Evolutionary conservation across 805 yeast species (phyloP).

Genomic region (Lachancea waltii): DNA sequence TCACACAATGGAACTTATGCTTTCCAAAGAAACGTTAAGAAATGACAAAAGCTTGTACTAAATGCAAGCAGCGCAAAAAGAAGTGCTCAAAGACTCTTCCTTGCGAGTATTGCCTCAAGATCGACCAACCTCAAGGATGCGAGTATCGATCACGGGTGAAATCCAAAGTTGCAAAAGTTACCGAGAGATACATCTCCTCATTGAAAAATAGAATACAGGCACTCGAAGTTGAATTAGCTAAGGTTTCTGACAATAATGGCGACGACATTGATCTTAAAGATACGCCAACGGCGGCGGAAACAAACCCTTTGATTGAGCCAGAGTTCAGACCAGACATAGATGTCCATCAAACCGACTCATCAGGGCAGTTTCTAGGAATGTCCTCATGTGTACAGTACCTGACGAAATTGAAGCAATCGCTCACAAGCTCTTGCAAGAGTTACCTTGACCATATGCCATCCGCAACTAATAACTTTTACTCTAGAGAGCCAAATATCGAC

Average conservation of each 20-base stretch:
- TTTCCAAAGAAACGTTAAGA: constrained; percentile 2
- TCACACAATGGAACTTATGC: no score
- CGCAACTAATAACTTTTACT: not conserved
- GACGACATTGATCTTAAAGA: not conserved
- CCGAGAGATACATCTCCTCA: constrained; percentile 13
- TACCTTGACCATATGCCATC: not conserved
- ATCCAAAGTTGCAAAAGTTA: constrained; percentile 13
- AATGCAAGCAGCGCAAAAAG: constrained; percentile 17
- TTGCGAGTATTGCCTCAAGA: constrained; percentile 16
- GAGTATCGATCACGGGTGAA: constrained; percentile 11
- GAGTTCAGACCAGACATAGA: not conserved
- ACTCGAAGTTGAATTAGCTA: constrained; percentile 11
- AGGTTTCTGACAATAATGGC: not conserved
- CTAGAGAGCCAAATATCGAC: not conserved
- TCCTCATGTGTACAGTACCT: constrained; percentile 17
- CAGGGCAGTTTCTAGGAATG: constrained; percentile 10
- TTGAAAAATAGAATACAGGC: constrained; percentile 13
- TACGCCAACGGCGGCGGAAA: not conserved
- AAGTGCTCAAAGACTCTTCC: constrained; percentile 17
- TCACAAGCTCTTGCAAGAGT: constrained; percentile 9
- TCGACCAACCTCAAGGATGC: constrained; percentile 13
- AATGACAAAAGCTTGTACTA: constrained; percentile 15
- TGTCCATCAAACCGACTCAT: not conserved
- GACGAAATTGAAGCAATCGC: constrained; percentile 11
- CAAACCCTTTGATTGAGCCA: constrained; percentile 12